Evolutionary conservation across 306 rosid species (phyloP).

Genomic region (Ziziphus jujuba): DNA sequence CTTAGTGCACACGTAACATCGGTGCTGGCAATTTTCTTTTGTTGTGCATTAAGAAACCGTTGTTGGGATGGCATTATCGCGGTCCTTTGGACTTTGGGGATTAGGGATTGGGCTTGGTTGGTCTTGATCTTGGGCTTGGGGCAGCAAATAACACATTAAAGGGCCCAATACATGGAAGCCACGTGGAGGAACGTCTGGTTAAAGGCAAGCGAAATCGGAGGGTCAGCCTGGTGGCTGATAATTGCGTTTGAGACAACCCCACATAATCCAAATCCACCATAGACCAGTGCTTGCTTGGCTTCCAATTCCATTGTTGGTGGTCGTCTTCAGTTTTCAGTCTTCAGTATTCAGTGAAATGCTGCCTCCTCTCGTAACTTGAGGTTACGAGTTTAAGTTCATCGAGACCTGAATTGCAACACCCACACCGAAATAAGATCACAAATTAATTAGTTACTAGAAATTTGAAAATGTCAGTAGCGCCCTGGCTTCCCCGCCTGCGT

Average conservation of each 20-base stretch:
- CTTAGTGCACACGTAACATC: too few species aligned
- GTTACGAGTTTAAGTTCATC: slow-evolving; percentile 4
- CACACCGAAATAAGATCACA: neutral
- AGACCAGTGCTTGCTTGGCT: neutral
- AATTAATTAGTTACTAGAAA: neutral
- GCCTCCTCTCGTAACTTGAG: too few species aligned
- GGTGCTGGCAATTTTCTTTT: too few species aligned
- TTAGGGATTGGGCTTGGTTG: too few species aligned
- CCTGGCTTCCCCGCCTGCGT: slow-evolving; percentile 50
- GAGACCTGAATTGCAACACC: too few species aligned
- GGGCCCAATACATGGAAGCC: neutral
- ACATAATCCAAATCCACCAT: slow-evolving; percentile 12
- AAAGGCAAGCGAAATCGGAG: neutral
- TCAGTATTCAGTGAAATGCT: neutral
- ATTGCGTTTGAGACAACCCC: neutral
- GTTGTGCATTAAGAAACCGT: neutral
- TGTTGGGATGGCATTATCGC: neutral
- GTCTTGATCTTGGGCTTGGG: too few species aligned
- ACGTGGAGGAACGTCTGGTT: slow-evolving; percentile 12
- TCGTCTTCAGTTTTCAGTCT: neutral
- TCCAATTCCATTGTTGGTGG: neutral
- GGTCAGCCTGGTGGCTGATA: slow-evolving; percentile 8
- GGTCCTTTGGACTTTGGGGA: too few species aligned
- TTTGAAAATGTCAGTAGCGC: slow-evolving; percentile 57
- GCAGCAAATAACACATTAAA: too few species aligned